Evolutionary conservation across 306 rosid species (phyloP).

Genomic region (Macrotyloma uniflorum): DNA sequence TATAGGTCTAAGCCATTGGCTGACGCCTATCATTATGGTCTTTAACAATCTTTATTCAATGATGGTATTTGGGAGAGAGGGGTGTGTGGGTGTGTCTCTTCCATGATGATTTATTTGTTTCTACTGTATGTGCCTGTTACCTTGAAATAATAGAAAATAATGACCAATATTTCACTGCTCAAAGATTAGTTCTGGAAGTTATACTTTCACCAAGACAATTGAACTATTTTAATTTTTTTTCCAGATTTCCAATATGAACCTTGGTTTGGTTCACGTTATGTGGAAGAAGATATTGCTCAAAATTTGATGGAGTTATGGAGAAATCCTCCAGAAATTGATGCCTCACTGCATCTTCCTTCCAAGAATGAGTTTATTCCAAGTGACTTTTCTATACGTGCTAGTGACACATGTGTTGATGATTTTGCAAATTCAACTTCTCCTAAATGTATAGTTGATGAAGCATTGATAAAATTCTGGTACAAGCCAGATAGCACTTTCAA

Average conservation of each 20-base stretch:
- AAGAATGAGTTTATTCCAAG: conserved; percentile 91
- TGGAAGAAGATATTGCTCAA: conserved; percentile 75
- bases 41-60: conserved; percentile 10
- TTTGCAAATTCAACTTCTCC: conserved; percentile 56
- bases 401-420: conserved; percentile 40
- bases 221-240: conserved; percentile 36
- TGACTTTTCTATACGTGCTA: conserved; percentile 78
- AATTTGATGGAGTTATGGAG: conserved; percentile 77
- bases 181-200: conserved; percentile 20
- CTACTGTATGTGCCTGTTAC: not conserved
- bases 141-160: conserved; percentile 26
- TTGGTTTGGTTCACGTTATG: conserved; percentile 87
- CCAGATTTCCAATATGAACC: conserved; percentile 79
- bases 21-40: not conserved
- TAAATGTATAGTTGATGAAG: conserved; percentile 79
- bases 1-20: conserved; percentile 2
- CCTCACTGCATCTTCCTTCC: conserved; percentile 78
- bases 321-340: conserved; percentile 77
- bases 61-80: not conserved
- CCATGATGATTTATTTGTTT: conserved; percentile 19
- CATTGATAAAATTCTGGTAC: conserved; percentile 92
- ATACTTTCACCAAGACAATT: conserved; percentile 29
- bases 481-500: conserved; percentile 75
- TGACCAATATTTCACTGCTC: conserved; percentile 24
- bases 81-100: not conserved